A percentile compares a stretch with the other conserved stretches of the same genome.
These are phyloP conservation scores for Actinomucor elegans DNA, from an alignment of 371 early-diverging fungal species.

Conservation along the genomic window DNA sequence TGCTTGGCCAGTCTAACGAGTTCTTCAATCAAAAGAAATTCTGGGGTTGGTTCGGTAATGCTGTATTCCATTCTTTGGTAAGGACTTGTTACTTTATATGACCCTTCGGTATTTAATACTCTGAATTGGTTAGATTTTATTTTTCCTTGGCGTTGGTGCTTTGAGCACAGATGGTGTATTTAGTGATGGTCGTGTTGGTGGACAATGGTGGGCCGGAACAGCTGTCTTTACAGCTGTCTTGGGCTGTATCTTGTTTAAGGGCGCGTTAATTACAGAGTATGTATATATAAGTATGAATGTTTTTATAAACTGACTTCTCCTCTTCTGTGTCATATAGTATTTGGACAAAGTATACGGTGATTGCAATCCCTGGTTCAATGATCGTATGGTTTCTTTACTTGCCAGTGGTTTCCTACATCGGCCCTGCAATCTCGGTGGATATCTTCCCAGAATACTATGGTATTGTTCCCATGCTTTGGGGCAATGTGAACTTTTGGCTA, in stretches of 20 bases:
- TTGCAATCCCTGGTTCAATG: constrained; percentile 86
- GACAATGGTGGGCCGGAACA: constrained; percentile 81
- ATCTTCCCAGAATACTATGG: constrained; percentile 78
- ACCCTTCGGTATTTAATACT: neutral
- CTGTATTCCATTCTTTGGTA: constrained; percentile 89
- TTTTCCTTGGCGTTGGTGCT: constrained; percentile 60
- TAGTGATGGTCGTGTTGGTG: constrained; percentile 63
- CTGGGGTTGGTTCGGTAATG: constrained; percentile 94
- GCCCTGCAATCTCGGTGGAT: constrained; percentile 71
- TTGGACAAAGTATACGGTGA: constrained; percentile 85
- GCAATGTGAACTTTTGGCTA: constrained; percentile 85
- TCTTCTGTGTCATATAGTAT: constrained; percentile 41
- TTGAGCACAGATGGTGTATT: constrained; percentile 66
- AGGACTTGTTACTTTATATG: neutral
- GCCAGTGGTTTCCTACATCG: constrained; percentile 83
- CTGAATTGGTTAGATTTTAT: constrained; percentile 50
- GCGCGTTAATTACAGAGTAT: constrained; percentile 81
- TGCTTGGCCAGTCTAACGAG: constrained; percentile 85
- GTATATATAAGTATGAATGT: constrained; percentile 7
- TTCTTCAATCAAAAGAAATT: constrained; percentile 93
- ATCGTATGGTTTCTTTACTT: constrained; percentile 85
- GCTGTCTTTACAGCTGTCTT: constrained; percentile 80
- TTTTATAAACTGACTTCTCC: too few relatives aligned
- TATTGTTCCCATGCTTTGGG: constrained; percentile 73
- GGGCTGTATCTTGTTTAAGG: constrained; percentile 81